A percentile compares a stretch with the other conserved stretches of the same genome.
phyloP scores from a whole-genome alignment of 148 eudicot genomes.

The Mesembryanthemum crystallinum region DNA sequence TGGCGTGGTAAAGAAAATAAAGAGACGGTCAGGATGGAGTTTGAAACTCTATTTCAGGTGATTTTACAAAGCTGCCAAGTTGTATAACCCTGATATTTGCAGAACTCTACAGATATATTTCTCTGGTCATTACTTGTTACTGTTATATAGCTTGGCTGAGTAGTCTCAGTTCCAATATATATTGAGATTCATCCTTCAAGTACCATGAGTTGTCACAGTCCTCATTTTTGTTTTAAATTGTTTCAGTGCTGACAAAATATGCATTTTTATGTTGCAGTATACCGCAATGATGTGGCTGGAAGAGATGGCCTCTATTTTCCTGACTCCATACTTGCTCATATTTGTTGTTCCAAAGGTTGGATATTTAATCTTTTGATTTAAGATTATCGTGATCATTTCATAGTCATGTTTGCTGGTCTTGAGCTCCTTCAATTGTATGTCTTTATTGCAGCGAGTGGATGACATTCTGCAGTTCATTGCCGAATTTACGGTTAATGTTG shows the following conservation, averaged over 20 bases:
- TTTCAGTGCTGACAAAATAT: not conserved
- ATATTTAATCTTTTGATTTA: not conserved
- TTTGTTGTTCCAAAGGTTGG: conserved; percentile 85
- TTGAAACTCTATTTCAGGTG: conserved; percentile 96
- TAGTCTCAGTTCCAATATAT: no score
- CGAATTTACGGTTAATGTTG: conserved; percentile 75
- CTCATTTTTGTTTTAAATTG: not conserved
- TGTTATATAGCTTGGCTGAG: not conserved
- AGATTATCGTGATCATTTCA: not conserved
- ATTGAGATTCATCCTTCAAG: no score
- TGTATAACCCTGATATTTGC: not conserved
- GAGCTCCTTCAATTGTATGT: conserved; percentile 6
- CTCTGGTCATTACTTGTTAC: not conserved
- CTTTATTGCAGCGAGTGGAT: conserved; percentile 63
- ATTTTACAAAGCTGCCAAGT: not conserved
- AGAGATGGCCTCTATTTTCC: conserved; percentile 94
- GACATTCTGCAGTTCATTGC: conserved; percentile 77
- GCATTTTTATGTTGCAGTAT: conserved; percentile 51
- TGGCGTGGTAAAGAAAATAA: conserved; percentile 95
- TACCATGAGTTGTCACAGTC: not conserved
- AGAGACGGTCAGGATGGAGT: conserved; percentile 60
- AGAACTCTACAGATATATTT: not conserved
- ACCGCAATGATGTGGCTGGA: conserved; percentile 92
- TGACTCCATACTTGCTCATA: conserved; percentile 85
- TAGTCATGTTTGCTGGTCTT: conserved; percentile 11